Conservation (phyloP, 2,329 filamentous ascomycete species). For the Beauveria scarabaeidicola region DNA sequence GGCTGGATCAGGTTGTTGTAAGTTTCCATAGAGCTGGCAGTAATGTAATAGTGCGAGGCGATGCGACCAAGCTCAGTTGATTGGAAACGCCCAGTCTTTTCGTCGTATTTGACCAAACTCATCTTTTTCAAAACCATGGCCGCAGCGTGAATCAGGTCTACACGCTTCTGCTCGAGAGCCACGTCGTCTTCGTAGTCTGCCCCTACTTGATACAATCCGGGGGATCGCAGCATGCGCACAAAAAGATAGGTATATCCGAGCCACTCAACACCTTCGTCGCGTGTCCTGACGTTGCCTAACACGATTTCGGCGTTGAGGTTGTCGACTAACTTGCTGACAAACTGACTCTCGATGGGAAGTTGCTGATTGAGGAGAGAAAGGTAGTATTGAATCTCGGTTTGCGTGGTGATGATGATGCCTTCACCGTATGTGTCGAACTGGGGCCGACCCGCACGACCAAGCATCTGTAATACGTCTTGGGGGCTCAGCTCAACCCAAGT, state of each 20-base stretch:
- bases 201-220: slow-evolving; percentile 89
- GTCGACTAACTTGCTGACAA: slow-evolving; percentile 86
- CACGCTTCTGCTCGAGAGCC: slow-evolving; percentile 86
- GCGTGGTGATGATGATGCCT: slow-evolving; percentile 96
- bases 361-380: slow-evolving; percentile 95
- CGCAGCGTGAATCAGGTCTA: slow-evolving; percentile 94
- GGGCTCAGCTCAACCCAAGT: slow-evolving; percentile 97
- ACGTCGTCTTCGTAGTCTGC: slow-evolving; percentile 92
- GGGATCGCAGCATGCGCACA: slow-evolving; percentile 92
- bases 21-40: slow-evolving; percentile 89
- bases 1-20: slow-evolving; percentile 95
- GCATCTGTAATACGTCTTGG: slow-evolving; percentile 97
- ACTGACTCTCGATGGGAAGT: slow-evolving; percentile 92
- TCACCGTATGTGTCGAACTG: slow-evolving; percentile 98
- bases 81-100: slow-evolving; percentile 80
- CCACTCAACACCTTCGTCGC: slow-evolving; percentile 98
- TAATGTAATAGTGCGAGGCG: slow-evolving; percentile 97
- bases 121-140: slow-evolving; percentile 80
- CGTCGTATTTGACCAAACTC: slow-evolving; percentile 88
- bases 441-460: slow-evolving; percentile 89
- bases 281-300: slow-evolving; percentile 79
- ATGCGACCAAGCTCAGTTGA: slow-evolving; percentile 91
- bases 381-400: slow-evolving; percentile 93
- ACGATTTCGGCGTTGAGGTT: slow-evolving; percentile 96
- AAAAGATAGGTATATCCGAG: slow-evolving; percentile 97